Evolutionary conservation across 371 early-diverging fungal genomes (phyloP), one percentile per base, ranked within the genome.

Genomic region (Zychaea mexicana): DNA sequence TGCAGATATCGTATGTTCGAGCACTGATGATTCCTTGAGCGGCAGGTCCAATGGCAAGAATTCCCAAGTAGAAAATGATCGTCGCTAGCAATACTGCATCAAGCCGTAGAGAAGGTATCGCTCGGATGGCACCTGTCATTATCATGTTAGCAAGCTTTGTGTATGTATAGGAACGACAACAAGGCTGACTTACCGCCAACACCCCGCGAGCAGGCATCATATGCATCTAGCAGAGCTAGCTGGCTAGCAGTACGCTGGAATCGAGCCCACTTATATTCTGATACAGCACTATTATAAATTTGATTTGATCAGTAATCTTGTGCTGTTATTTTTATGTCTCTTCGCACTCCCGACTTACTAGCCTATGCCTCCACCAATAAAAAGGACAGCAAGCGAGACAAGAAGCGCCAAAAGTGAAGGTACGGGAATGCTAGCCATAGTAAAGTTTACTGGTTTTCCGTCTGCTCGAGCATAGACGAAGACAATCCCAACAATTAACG

Each of bases 321-420:
- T 7, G 22, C 2, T 3, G 57, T 12, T 3, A 57, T n/a, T 10
- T 27, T 2, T 21, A 57, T 21, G 22, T 39, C 24, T 3, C 21
- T 4, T 19, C 19, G 2, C 8, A n/a, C 7, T 33, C 12, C 12
- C 4, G 24, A 24, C 49, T 24, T 49, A 49, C 28, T 46, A 30
- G 9, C 62, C 39, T 33, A 19, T 26, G 7, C 31, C 54, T 42
- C 65, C 66, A 4, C 54, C 60, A 56, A 71, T 53, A 28, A 70
- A 69, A 13, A 76, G 60, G 15, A 56, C 27, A 15, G 53, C 39
- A 12, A 71, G 38, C 5, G 60, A 63, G 21, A 73, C 42, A 0
- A 76, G 8, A 19, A 49, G 49, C 12, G 49, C 21, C 6, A 49
- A 17, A 12, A 90, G 93, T 68, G 94, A 93, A 13, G 92, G 94